Evolutionary conservation across 139 green algal genomes (phyloP).

Genomic region (Zygnema cylindricum): DNA sequence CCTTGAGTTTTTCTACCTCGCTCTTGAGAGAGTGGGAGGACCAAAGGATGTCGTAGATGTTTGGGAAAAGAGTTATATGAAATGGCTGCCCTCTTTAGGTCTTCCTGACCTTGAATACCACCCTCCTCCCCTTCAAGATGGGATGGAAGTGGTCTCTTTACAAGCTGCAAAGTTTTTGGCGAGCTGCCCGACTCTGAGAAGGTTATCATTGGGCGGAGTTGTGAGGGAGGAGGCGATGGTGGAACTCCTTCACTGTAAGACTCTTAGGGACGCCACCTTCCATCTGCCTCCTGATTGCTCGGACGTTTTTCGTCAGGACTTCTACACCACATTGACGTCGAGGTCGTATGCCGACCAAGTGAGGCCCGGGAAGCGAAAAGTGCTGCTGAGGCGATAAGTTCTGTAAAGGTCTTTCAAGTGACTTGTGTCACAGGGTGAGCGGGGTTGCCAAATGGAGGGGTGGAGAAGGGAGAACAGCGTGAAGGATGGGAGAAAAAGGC

Average conservation of each 20-base stretch:
- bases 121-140: slow-evolving; percentile 5
- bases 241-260: slow-evolving; percentile 27
- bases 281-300: slow-evolving; percentile 35
- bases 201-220: slow-evolving; percentile 16
- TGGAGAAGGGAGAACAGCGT: no score
- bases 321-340: slow-evolving; percentile 26
- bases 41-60: not conserved
- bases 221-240: slow-evolving; percentile 13
- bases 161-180: slow-evolving; percentile 20
- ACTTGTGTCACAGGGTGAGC: no score
- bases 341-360: slow-evolving; percentile 28
- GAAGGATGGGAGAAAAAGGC: no score
- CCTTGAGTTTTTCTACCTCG: slow-evolving; percentile 45
- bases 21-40: not conserved
- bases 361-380: not conserved
- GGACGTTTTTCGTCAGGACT: slow-evolving; percentile 13
- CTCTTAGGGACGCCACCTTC: slow-evolving; percentile 19
- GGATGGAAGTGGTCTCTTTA: slow-evolving; percentile 19
- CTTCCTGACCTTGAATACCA: slow-evolving; percentile 3
- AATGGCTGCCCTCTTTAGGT: slow-evolving; percentile 23
- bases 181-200: not conserved
- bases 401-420: no score
- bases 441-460: no score
- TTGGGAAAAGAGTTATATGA: slow-evolving; percentile 12
- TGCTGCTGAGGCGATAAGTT: no score